Base-by-base conservation (phyloP, 2,329 filamentous ascomycete species). In the Talaromyces piceae region DNA sequence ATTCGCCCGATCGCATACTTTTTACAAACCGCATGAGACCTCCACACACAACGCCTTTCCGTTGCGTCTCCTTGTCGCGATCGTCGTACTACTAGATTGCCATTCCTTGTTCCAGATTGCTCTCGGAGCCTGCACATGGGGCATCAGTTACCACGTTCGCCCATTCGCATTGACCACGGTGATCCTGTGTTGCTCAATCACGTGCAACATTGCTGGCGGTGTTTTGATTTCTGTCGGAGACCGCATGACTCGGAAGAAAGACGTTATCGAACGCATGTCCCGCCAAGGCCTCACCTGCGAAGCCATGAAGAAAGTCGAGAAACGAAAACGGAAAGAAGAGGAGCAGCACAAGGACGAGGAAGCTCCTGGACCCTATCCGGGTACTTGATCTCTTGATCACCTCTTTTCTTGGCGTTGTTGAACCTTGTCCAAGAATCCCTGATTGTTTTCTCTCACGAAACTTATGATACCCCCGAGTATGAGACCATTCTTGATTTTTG, bases 21-120 rank as follows among this genome's bases (percentile, higher is more conserved):
- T 91, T 67, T 94, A 94, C 75, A 91, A 91, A 61, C 88, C 88
- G 0, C 86, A 94, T 66, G 88, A 94, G 68, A 94, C 88, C 0
- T 76, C 81, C 28, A 94, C 88, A 0, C 88, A 94, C 64, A 77
- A 82, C 63, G 85, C 88, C 0, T 94, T 94, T 55, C 87, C 88
- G 0, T 73, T 91, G 1, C 77, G 79, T 27, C 75, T 89, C 5
- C 81, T 94, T 27, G 77, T 93, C 31, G 82, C 86, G 52, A 83
- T 91, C 53, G 84, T 91, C n/a, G 75, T 88, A 5, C 73, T 94
- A 2, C 77, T 93, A 3, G 88, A 94, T 65, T 84, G 79, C 55
- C 88, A 94, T 70, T 89, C 85, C 4, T 74, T 87, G 28, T 77
- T 94, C 37, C 88, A 94, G 63, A 88, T 94, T 59, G 80, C 86